Percentiles rank a stretch among this genome's conserved stretches.
These are phyloP conservation scores for Zygotorulaspora chibaensis DNA, from an alignment of 805 yeast species.

Conservation along the genomic window DNA sequence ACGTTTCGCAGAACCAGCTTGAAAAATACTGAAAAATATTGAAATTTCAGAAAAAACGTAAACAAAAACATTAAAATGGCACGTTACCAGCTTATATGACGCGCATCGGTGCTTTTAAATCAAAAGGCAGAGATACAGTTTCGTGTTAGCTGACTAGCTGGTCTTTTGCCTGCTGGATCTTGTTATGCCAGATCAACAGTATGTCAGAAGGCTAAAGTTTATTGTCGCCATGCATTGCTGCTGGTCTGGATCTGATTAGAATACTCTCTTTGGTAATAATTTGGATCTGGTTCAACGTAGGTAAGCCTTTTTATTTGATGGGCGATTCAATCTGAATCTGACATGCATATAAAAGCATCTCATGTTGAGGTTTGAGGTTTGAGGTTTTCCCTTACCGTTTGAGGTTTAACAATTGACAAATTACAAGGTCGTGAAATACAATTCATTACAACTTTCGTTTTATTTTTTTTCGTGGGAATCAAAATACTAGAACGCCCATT, in stretches of 20 bases:
- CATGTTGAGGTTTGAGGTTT: background rate
- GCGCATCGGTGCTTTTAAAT: background rate
- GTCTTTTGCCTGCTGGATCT: background rate
- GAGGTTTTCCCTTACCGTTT: background rate
- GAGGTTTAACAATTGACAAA: background rate
- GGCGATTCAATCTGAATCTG: background rate
- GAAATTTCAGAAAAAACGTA: background rate
- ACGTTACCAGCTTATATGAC: background rate
- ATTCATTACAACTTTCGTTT: too few species aligned
- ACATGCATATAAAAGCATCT: background rate
- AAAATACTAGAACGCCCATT: background rate
- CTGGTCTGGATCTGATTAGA: background rate
- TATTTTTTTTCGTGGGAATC: background rate
- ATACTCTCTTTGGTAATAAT: background rate
- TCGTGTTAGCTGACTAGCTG: background rate
- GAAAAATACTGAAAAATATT: conserved; percentile 1
- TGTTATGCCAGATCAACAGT: background rate
- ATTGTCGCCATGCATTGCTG: background rate
- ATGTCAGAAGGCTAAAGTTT: too few species aligned
- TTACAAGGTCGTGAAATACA: background rate
- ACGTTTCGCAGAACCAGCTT: conserved; percentile 7
- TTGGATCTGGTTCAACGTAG: background rate
- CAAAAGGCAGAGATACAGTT: background rate
- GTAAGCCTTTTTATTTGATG: background rate
- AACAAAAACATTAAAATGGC: background rate